Evolutionary conservation across 2,329 filamentous ascomycete species (phyloP), one percentile per base, ranked within the genome.

Genomic region (Paramyrothecium sp.): DNA sequence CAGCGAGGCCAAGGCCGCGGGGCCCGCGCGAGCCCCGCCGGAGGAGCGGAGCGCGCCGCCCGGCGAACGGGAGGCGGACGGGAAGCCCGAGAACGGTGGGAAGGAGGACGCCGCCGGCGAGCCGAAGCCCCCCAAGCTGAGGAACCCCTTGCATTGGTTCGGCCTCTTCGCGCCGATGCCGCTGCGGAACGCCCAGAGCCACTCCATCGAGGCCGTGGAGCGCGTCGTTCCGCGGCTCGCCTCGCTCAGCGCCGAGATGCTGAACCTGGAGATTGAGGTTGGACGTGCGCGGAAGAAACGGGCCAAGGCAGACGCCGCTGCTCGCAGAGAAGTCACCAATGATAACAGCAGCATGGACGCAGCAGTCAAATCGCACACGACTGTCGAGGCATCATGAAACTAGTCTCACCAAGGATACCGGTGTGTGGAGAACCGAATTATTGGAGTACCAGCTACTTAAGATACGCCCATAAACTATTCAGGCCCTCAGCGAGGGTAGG

Each of bases 221-320:
- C 71, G 79, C 0, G 69, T 88, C 3, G 71, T 92, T 2, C 81
- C 86, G 1, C 73, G 73, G 44, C 74, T 92, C 10, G 80, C 80
- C 7, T 81, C 79, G 1, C 71, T 90, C n/a, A 77, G 80, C 38
- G 78, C 78, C 26, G 80, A 85, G 65, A 86, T 94, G 82, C 77
- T 78, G 16, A 73, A 74, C n/a, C 69, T 90, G 5, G 89, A 92
- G 74, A 85, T 88, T 54, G 83, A 89, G 62, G 86, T 94, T 55
- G 79, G 88, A 41, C 77, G 88, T 57, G 82, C 81, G 38, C 75
- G 80, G 57, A 86, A 87, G 74, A 79, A 70, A 71, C 73, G 81
- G 38, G 76, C 78, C 23, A 85, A 83, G 68, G 75, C 74, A 1
- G 75, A 75, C 59, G 71, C 69, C 3, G 71, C 70, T 4, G 26